These are phyloP conservation scores for Magnolia sinica DNA, from an alignment of 164 flowering plant species.

Conservation along the genomic window DNA sequence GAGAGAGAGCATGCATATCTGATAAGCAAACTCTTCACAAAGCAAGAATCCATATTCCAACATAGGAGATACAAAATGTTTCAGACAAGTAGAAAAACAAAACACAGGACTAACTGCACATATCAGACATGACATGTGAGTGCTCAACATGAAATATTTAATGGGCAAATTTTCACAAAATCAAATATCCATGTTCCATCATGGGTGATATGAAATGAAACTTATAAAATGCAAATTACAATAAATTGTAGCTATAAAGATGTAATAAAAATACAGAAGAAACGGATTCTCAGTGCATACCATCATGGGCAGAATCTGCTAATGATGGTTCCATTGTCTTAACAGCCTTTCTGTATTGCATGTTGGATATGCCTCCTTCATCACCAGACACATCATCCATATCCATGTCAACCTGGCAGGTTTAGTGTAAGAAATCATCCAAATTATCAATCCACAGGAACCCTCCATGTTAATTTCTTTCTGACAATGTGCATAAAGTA, in stretches of 20 bases:
- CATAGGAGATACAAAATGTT: too few relatives aligned
- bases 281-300: conserved; percentile 25
- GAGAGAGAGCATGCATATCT: too few relatives aligned
- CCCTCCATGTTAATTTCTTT: neutral
- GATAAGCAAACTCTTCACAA: too few relatives aligned
- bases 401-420: conserved; percentile 81
- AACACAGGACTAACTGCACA: too few relatives aligned
- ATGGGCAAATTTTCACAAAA: too few relatives aligned
- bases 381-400: conserved; percentile 53
- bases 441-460: neutral
- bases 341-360: conserved; percentile 27
- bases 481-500: neutral
- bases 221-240: neutral
- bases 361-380: conserved; percentile 23
- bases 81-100: too few relatives aligned
- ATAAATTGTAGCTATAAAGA: neutral
- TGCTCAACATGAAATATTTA: too few relatives aligned
- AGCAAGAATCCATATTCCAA: too few relatives aligned
- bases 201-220: neutral
- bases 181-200: too few relatives aligned
- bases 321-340: conserved; percentile 16
- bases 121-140: too few relatives aligned
- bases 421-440: neutral
- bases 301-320: conserved; percentile 28
- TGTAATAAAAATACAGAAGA: neutral